Percentiles rank a stretch among this genome's conserved stretches.
Evolutionary conservation across 2,329 filamentous ascomycete species (phyloP).

Genomic region (Colletotrichum costaricense): DNA sequence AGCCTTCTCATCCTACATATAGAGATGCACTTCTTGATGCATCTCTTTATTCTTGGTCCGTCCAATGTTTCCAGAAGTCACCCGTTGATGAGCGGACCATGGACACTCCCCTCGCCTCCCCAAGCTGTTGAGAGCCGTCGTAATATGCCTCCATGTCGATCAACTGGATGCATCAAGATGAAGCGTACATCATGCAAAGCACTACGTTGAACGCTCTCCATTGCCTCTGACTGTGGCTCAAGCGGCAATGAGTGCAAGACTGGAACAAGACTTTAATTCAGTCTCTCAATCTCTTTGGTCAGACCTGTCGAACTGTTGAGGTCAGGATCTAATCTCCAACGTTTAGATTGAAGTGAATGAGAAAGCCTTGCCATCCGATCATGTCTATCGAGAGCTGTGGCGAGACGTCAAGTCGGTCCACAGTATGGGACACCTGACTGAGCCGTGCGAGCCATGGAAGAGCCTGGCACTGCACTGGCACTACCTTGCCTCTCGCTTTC

Average conservation of each 20-base stretch:
- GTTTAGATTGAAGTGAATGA: background rate
- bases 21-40: background rate
- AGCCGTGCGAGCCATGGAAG: background rate
- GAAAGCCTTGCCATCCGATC: constrained; percentile 9
- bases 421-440: background rate
- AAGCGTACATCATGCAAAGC: background rate
- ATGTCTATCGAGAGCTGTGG: constrained; percentile 19
- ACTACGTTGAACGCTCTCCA: background rate
- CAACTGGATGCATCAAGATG: background rate
- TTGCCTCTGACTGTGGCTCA: background rate
- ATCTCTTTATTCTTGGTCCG: no score
- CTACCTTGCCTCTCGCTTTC: background rate
- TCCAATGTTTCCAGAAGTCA: background rate
- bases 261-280: background rate
- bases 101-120: no score
- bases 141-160: background rate
- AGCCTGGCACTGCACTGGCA: background rate
- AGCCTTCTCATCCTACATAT: background rate
- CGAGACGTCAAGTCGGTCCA: constrained; percentile 38
- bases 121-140: background rate
- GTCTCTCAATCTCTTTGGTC: background rate
- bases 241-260: background rate
- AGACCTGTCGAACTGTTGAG: background rate
- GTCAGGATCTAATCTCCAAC: background rate
- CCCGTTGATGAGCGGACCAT: background rate